These are phyloP conservation scores for Cytospora leucostoma DNA, from an alignment of 2,329 filamentous ascomycete species.

Conservation along the genomic window DNA sequence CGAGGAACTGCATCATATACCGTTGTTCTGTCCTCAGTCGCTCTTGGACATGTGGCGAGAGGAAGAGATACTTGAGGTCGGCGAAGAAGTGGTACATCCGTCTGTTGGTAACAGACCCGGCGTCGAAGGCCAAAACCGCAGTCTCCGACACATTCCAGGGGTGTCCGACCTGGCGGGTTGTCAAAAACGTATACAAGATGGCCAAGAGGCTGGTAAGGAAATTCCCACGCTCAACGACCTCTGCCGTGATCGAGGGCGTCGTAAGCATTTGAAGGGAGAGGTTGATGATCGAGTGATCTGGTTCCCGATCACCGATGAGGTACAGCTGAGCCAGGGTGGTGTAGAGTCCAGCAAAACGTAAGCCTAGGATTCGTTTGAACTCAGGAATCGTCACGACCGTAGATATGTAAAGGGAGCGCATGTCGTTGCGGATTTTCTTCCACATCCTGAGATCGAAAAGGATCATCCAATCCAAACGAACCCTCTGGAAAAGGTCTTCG, in stretches of 20 bases:
- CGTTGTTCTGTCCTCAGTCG: constrained; percentile 79
- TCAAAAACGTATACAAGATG: constrained; percentile 96
- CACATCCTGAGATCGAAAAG: constrained; percentile 93
- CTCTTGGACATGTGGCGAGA: constrained; percentile 84
- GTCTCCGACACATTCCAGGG: constrained; percentile 85
- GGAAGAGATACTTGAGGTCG: constrained; percentile 88
- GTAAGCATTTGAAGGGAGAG: constrained; percentile 95
- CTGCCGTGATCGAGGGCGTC: constrained; percentile 92
- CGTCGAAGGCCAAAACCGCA: constrained; percentile 88
- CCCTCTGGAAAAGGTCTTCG: constrained; percentile 86
- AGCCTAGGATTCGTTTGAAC: constrained; percentile 90
- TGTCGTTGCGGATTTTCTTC: constrained; percentile 90
- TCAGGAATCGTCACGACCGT: constrained; percentile 94
- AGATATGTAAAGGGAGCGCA: constrained; percentile 92
- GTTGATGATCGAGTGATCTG: constrained; percentile 98
- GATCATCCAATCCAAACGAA: constrained; percentile 91
- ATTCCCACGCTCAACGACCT: constrained; percentile 92
- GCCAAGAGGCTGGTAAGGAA: constrained; percentile 94
- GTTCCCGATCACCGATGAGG: constrained; percentile 91
- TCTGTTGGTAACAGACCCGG: constrained; percentile 90
- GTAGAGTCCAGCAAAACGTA: constrained; percentile 94
- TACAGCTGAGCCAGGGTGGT: constrained; percentile 93
- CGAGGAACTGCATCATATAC: constrained; percentile 92
- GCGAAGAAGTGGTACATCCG: constrained; percentile 98
- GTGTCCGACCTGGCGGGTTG: constrained; percentile 91